phyloP scores from a whole-genome alignment of 371 early-diverging fungal genomes.

The Mycotypha africana region DNA sequence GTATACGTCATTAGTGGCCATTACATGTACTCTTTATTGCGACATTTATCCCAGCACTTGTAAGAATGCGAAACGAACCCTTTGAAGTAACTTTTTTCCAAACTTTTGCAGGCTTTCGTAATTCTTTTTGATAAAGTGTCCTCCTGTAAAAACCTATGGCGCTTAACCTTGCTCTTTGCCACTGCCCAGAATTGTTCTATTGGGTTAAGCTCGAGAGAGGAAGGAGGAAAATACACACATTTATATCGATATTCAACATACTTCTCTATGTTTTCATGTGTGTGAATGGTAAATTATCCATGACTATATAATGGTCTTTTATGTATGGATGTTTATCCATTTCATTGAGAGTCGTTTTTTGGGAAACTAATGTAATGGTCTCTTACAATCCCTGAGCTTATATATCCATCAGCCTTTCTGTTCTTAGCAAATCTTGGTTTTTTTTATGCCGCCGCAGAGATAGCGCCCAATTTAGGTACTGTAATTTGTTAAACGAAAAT shows the following conservation, averaged over 20 bases:
- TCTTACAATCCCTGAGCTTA: not conserved
- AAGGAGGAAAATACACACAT: conserved; percentile 2
- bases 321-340: no score
- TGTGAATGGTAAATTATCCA: no score
- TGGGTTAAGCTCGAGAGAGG: conserved; percentile 8
- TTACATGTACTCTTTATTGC: no score
- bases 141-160: conserved; percentile 4
- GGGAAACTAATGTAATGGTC: not conserved
- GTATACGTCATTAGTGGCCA: no score
- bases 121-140: conserved; percentile 10
- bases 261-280: no score
- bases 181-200: conserved; percentile 8
- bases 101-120: conserved; percentile 8
- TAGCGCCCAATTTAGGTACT: not conserved
- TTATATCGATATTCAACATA: no score
- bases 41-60: no score
- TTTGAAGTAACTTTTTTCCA: conserved; percentile 5
- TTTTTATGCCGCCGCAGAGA: not conserved
- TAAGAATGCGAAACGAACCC: conserved; percentile 8
- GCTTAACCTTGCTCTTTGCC: conserved; percentile 11
- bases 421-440: not conserved
- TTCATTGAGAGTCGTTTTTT: no score
- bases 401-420: not conserved
- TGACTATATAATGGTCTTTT: no score
- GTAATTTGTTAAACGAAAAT: no score